phyloP scores from a whole-genome alignment of 306 rosid genomes.

The Dicorynia guianensis region DNA sequence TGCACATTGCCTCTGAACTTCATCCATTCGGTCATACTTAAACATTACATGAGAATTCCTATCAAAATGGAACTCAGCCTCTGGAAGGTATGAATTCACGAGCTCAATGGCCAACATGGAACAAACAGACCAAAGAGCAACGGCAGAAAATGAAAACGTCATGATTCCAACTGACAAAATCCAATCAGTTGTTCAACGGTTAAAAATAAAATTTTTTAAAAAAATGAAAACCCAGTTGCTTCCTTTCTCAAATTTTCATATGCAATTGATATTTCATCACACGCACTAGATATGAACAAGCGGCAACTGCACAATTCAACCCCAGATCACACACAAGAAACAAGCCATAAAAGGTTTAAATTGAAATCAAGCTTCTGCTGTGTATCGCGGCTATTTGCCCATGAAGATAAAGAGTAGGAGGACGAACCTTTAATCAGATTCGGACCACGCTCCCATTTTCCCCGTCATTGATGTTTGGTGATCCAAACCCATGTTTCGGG shows the following conservation, averaged over 20 bases:
- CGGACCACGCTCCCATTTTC: conserved; percentile 2
- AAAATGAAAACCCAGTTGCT: conserved; percentile 34
- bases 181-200: conserved; percentile 13
- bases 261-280: conserved; percentile 23
- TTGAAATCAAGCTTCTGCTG: neutral
- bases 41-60: conserved; percentile 40
- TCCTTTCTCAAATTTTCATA: conserved; percentile 14
- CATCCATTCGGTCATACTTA: conserved; percentile 69
- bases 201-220: too few relatives aligned
- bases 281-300: conserved; percentile 31
- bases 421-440: conserved; percentile 50
- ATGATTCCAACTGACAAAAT: conserved; percentile 47
- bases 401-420: neutral
- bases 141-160: conserved; percentile 55
- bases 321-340: conserved; percentile 31
- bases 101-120: conserved; percentile 52
- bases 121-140: conserved; percentile 54
- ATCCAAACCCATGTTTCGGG: neutral
- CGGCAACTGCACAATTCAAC: conserved; percentile 19
- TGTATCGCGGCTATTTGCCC: neutral
- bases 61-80: conserved; percentile 40
- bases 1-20: conserved; percentile 74
- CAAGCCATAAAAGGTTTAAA: conserved; percentile 12
- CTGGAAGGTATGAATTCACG: conserved; percentile 48
- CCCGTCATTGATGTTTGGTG: conserved; percentile 15